Evolutionary conservation across 352 stramenopile species (phyloP).

Genomic region (Phytophthora citricola): DNA sequence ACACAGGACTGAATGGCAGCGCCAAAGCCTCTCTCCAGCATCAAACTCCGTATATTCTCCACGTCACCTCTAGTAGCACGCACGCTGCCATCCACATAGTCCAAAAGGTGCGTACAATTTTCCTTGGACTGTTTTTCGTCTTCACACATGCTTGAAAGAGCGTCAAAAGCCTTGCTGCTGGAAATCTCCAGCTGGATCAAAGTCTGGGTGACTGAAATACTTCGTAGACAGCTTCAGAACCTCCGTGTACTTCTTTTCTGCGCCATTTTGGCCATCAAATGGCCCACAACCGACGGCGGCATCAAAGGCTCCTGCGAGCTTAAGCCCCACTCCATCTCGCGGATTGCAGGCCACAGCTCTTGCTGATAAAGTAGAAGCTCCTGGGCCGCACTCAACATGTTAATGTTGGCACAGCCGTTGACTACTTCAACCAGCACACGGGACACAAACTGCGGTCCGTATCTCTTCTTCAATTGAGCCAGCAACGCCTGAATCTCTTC

Average conservation of each 20-base stretch:
- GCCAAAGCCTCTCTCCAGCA: conserved; percentile 67
- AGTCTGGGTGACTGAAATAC: conserved; percentile 42
- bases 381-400: conserved; percentile 57
- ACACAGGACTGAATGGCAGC: conserved; percentile 76
- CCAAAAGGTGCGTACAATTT: conserved; percentile 47
- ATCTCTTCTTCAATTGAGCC: conserved; percentile 36
- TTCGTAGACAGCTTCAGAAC: conserved; percentile 44
- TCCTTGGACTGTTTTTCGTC: conserved; percentile 22
- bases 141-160: conserved; percentile 46
- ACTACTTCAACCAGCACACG: conserved; percentile 55
- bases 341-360: conserved; percentile 28
- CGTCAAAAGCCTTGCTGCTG: conserved; percentile 72
- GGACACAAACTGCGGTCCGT: conserved; percentile 53
- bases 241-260: conserved; percentile 38
- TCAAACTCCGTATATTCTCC: conserved; percentile 15
- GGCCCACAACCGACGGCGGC: conserved; percentile 54
- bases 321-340: conserved; percentile 1
- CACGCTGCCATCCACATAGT: conserved; percentile 40
- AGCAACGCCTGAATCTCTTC: conserved; percentile 49
- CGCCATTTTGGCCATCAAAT: conserved; percentile 59
- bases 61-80: conserved; percentile 11
- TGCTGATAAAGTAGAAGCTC: conserved; percentile 65
- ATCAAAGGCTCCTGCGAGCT: conserved; percentile 34
- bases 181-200: conserved; percentile 43
- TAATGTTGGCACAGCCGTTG: conserved; percentile 73